These are phyloP conservation scores for Alternaria sp. DNA, from an alignment of 2,329 filamentous ascomycete genomes.

Conservation along the genomic window DNA sequence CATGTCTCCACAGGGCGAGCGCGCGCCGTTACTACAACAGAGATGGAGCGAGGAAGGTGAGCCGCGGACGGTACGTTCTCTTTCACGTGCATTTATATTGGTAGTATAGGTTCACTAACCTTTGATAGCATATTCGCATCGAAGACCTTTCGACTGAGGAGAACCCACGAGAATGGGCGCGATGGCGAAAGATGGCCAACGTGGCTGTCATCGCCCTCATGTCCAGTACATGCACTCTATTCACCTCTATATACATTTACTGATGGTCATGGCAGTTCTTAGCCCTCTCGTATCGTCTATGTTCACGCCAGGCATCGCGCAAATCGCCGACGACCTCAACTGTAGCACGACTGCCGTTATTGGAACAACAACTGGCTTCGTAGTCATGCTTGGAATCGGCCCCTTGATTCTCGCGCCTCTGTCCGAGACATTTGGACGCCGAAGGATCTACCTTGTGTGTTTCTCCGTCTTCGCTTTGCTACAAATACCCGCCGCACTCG, in stretches of 20 bases:
- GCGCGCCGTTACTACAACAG: conserved; percentile 52
- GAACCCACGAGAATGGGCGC: conserved; percentile 59
- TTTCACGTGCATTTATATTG: background rate
- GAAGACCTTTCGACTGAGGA: conserved; percentile 49
- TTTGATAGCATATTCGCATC: conserved; percentile 35
- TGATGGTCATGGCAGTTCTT: conserved; percentile 46
- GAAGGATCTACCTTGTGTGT: conserved; percentile 56
- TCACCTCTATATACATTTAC: background rate
- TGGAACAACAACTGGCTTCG: conserved; percentile 61
- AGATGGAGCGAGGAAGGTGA: conserved; percentile 44
- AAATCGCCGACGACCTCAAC: conserved; percentile 59
- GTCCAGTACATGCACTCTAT: conserved; percentile 48
- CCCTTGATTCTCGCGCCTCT: conserved; percentile 59
- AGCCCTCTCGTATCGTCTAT: conserved; percentile 60
- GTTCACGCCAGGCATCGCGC: conserved; percentile 62
- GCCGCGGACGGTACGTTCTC: conserved; percentile 38
- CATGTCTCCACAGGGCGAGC: conserved; percentile 46
- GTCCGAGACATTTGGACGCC: conserved; percentile 58
- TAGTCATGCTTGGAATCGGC: conserved; percentile 60
- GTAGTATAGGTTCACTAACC: conserved; percentile 10
- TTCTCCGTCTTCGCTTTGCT: conserved; percentile 57
- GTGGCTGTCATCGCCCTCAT: conserved; percentile 61
- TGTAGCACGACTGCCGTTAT: conserved; percentile 56
- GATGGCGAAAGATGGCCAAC: conserved; percentile 58
- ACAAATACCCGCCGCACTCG: conserved; percentile 59